Percentiles rank a stretch among this genome's conserved stretches.
Evolutionary conservation across 495 filamentous ascomycete genomes (phyloP).

Genomic region (Daldinia caldariorum): DNA sequence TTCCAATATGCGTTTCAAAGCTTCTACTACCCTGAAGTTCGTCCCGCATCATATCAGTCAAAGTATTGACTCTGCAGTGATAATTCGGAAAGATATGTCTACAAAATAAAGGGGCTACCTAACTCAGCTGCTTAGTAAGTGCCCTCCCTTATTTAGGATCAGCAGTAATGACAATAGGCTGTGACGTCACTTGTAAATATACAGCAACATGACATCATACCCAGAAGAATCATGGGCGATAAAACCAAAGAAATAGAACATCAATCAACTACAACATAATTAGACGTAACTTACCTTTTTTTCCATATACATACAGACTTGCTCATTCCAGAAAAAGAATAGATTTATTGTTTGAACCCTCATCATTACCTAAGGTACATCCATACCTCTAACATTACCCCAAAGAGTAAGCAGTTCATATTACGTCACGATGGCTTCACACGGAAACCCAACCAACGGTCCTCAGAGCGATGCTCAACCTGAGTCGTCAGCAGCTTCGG

Average conservation of each 20-base stretch:
- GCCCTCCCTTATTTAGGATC: no score
- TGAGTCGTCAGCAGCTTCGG: constrained; percentile 6
- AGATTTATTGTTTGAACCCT: background rate
- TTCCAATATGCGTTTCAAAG: no score
- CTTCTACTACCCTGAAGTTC: no score
- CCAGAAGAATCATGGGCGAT: background rate
- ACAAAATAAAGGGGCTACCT: no score
- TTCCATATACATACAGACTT: background rate
- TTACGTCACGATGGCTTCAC: constrained; percentile 29
- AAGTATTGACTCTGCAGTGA: no score
- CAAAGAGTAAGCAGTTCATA: background rate
- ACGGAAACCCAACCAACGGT: constrained; percentile 31
- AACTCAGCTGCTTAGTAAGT: no score
- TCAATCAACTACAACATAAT: background rate
- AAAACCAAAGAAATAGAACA: background rate
- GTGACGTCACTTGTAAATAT: background rate
- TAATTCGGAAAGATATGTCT: no score
- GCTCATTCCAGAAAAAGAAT: background rate
- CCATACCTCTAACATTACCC: no score
- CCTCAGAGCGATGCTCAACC: constrained; percentile 24
- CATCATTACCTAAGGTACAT: no score
- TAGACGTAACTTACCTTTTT: background rate
- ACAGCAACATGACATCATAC: background rate
- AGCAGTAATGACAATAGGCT: background rate
- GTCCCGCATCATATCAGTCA: no score